These are phyloP conservation scores for Leishmania major DNA, from an alignment of 208 protist genomes.

Conservation along the genomic window DNA sequence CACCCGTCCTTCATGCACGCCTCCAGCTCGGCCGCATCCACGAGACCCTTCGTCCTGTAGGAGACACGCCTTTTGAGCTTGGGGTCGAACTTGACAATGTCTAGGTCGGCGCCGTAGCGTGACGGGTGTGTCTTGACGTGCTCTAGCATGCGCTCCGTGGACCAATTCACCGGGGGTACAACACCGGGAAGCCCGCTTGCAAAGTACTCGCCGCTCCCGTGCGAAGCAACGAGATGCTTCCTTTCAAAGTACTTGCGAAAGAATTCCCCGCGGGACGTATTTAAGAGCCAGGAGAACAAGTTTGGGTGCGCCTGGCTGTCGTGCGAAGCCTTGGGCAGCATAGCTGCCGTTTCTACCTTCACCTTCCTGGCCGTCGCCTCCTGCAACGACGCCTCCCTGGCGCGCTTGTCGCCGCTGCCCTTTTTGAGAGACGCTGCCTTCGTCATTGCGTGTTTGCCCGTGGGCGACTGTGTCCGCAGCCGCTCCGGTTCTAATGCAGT, in stretches of 20 bases:
- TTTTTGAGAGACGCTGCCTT: conserved; percentile 3
- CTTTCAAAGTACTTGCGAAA: conserved; percentile 85
- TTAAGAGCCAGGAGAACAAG: conserved; percentile 66
- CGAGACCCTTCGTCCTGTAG: conserved; percentile 31
- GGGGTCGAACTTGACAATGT: conserved; percentile 58
- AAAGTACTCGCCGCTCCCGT: conserved; percentile 47
- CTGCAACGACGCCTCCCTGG: not conserved
- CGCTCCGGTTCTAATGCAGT: not conserved
- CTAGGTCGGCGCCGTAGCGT: conserved; percentile 48
- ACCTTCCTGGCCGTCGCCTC: not conserved
- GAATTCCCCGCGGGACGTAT: conserved; percentile 58
- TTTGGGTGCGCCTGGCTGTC: not conserved
- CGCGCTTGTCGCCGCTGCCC: conserved; percentile 7
- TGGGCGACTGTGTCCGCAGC: not conserved
- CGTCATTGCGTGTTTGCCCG: not conserved
- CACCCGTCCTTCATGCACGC: conserved; percentile 72
- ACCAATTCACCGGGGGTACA: conserved; percentile 53
- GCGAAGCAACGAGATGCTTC: conserved; percentile 52
- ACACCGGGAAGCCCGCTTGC: conserved; percentile 25
- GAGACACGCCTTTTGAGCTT: conserved; percentile 48
- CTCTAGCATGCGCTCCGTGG: conserved; percentile 55
- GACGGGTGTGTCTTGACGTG: conserved; percentile 31
- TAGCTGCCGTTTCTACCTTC: conserved; percentile 3
- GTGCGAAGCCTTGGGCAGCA: not conserved
- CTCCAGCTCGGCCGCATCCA: conserved; percentile 39